Conservation (phyloP, 768 basidiomycete species). For the Inosperma sp. region DNA sequence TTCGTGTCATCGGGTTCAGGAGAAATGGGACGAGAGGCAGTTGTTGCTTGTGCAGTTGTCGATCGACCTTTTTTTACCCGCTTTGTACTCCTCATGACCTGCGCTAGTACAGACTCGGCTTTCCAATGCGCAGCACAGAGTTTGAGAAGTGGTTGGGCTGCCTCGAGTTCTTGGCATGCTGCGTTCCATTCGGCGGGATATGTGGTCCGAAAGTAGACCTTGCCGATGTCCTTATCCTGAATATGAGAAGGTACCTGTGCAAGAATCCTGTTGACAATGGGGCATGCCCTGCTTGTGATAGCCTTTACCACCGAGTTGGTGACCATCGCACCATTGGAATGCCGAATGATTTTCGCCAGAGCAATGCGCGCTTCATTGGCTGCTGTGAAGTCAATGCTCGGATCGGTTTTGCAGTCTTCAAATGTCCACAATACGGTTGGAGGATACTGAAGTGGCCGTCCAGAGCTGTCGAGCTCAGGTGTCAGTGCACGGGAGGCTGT, state of each 20-base stretch:
- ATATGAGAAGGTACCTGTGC: background rate
- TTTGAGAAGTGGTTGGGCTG: background rate
- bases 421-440: conserved; percentile 1
- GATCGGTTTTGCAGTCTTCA: conserved; percentile 9
- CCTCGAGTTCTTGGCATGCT: conserved; percentile 2
- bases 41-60: too few relatives aligned
- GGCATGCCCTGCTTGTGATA: conserved; percentile 3
- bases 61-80: background rate
- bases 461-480: conserved; percentile 2
- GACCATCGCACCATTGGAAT: background rate
- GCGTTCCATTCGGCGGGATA: conserved; percentile 1
- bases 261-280: background rate
- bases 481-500: conserved; percentile 3
- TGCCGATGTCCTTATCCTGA: background rate
- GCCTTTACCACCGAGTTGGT: background rate
- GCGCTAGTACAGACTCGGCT: conserved; percentile 1
- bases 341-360: conserved; percentile 3
- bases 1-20: background rate
- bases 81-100: conserved; percentile 5
- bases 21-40: background rate
- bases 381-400: conserved; percentile 1
- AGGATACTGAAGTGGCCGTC: background rate
- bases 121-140: conserved; percentile 5
- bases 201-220: background rate
- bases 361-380: background rate